Evolutionary conservation across 2,329 filamentous ascomycete species (phyloP).

Genomic region (Pseudogymnoascus sp.): DNA sequence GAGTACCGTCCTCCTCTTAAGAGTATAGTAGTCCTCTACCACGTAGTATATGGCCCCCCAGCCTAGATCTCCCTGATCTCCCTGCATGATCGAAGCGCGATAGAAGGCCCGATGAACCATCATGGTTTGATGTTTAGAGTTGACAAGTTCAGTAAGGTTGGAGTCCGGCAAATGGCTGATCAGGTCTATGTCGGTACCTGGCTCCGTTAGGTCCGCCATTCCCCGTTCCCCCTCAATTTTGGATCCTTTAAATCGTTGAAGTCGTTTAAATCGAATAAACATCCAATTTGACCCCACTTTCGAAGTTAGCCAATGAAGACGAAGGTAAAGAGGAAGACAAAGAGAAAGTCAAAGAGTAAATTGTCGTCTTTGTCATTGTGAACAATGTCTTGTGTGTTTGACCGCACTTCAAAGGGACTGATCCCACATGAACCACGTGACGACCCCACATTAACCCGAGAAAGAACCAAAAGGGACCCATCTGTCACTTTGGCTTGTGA

Average conservation of each 20-base stretch:
- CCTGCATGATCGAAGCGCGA: not conserved
- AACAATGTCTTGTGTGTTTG: not conserved
- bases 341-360: not conserved
- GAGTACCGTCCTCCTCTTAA: not conserved
- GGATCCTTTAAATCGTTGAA: not conserved
- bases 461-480: not conserved
- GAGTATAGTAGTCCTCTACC: no score
- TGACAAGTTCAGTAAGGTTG: constrained; percentile 4
- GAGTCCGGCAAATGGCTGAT: constrained; percentile 5
- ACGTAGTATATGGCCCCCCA: not conserved
- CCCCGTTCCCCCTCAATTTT: not conserved
- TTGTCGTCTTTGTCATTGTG: not conserved
- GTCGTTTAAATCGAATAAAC: not conserved
- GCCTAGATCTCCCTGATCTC: not conserved
- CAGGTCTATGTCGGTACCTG: not conserved
- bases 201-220: not conserved
- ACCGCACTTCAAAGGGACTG: not conserved
- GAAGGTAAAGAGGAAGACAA: no score
- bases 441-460: not conserved
- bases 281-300: not conserved
- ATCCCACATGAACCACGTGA: not conserved
- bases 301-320: not conserved
- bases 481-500: constrained; percentile 1
- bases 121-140: constrained; percentile 5
- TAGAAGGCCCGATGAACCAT: constrained; percentile 1